phyloP scores from a whole-genome alignment of 768 basidiomycete species.

The Suillus subluteus region DNA sequence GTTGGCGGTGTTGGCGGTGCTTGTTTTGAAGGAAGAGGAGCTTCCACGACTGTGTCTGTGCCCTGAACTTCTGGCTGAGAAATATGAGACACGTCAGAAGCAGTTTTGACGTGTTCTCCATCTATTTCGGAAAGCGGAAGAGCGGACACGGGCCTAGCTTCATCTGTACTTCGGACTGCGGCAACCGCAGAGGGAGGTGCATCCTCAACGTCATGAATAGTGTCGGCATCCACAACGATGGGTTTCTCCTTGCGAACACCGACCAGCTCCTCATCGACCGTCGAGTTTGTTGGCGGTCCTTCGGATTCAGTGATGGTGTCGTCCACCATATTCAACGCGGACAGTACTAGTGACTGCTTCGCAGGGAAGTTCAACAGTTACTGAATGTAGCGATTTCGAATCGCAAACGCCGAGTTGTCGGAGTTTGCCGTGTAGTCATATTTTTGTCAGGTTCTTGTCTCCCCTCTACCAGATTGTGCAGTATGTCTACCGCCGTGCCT shows the following conservation, averaged over 20 bases:
- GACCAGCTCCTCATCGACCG: slow-evolving; percentile 14
- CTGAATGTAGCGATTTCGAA: not conserved
- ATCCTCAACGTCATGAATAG: not conserved
- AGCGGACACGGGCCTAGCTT: not conserved
- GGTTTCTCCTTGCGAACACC: slow-evolving; percentile 15
- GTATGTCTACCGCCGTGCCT: slow-evolving; percentile 44
- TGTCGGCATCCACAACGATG: slow-evolving; percentile 14
- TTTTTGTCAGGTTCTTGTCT: slow-evolving; percentile 10
- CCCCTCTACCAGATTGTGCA: slow-evolving; percentile 12
- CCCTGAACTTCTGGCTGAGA: slow-evolving; percentile 2
- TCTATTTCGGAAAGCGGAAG: not conserved
- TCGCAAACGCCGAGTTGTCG: slow-evolving; percentile 12
- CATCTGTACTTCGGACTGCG: not conserved
- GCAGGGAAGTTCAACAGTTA: not conserved
- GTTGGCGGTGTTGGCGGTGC: slow-evolving; percentile 16
- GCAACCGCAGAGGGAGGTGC: slow-evolving; percentile 1
- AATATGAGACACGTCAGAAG: not conserved
- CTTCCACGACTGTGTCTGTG: not conserved
- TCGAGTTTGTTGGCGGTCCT: slow-evolving; percentile 18
- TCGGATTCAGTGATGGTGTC: slow-evolving; percentile 29
- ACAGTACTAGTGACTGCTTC: not conserved
- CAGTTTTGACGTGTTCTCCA: not conserved
- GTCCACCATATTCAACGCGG: slow-evolving; percentile 7
- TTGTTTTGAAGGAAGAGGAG: slow-evolving; percentile 1
- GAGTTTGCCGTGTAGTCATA: slow-evolving; percentile 29